phyloP scores from a whole-genome alignment of 345 rosid genomes.

The Pugionium cornutum region DNA sequence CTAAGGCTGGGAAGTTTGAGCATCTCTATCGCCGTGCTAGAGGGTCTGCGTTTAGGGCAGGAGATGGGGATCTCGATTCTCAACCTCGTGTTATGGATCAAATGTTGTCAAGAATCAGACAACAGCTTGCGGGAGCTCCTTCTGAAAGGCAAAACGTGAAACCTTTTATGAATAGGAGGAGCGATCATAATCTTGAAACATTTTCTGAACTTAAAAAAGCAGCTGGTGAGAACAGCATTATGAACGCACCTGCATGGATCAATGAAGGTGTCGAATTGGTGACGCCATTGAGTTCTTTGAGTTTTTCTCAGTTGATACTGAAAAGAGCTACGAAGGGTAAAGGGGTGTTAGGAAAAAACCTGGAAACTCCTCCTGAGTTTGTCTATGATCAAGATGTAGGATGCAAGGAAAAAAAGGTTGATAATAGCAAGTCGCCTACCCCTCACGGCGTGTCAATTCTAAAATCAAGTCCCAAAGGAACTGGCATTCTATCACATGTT shows the following conservation, averaged over 20 bases:
- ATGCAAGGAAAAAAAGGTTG: slow-evolving; percentile 39
- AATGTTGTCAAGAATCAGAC: slow-evolving; percentile 40
- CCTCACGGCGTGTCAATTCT: slow-evolving; percentile 22
- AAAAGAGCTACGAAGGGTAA: slow-evolving; percentile 55
- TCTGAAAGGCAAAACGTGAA: slow-evolving; percentile 41
- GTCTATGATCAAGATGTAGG: slow-evolving; percentile 28
- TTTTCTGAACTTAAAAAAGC: slow-evolving; percentile 42
- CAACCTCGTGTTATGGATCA: slow-evolving; percentile 45
- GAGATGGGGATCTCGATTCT: slow-evolving; percentile 41
- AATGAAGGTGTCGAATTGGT: slow-evolving; percentile 39
- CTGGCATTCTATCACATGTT: slow-evolving; percentile 31
- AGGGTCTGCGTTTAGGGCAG: slow-evolving; percentile 36
- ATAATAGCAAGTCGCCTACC: slow-evolving; percentile 26
- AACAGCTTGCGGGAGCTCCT: slow-evolving; percentile 44
- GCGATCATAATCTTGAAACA: slow-evolving; percentile 44
- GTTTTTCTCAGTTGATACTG: slow-evolving; percentile 46
- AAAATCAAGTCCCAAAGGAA: slow-evolving; percentile 38
- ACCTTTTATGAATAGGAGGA: slow-evolving; percentile 36
- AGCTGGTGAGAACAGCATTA: slow-evolving; percentile 37
- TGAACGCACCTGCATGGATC: slow-evolving; percentile 39
- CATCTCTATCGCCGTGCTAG: slow-evolving; percentile 31
- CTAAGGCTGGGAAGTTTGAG: slow-evolving; percentile 42
- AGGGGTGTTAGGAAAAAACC: slow-evolving; percentile 38
- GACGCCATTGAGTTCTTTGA: slow-evolving; percentile 31
- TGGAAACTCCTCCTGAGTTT: slow-evolving; percentile 34